Conservation (phyloP, 2,329 filamentous ascomycete species). For the Ascochyta clinopodiicola region DNA sequence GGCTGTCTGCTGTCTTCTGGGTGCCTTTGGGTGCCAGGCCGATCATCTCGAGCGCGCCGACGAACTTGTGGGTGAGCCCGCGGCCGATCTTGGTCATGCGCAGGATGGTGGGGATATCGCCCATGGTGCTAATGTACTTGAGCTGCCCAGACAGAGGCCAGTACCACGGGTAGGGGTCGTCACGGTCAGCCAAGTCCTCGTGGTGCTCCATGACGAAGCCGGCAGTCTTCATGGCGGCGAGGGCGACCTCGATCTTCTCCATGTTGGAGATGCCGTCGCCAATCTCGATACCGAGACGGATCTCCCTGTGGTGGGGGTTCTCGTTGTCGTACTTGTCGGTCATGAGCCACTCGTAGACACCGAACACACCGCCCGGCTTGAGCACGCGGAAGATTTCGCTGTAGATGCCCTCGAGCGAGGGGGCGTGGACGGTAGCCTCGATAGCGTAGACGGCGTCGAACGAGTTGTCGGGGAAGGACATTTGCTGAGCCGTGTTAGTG, state of each 20-base stretch:
- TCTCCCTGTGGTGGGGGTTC: slow-evolving; percentile 83
- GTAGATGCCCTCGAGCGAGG: slow-evolving; percentile 89
- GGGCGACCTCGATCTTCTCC: slow-evolving; percentile 82
- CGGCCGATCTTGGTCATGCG: slow-evolving; percentile 90
- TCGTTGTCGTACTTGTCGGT: slow-evolving; percentile 92
- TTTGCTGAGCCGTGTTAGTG: slow-evolving; percentile 66
- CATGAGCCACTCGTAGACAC: slow-evolving; percentile 99
- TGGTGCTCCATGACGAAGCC: slow-evolving; percentile 84
- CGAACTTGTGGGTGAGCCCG: slow-evolving; percentile 74
- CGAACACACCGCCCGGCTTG: slow-evolving; percentile 94
- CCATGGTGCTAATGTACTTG: slow-evolving; percentile 78
- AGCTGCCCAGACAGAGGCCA: slow-evolving; percentile 88
- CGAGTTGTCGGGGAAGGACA: slow-evolving; percentile 88
- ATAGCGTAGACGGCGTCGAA: slow-evolving; percentile 98
- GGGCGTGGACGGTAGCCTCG: slow-evolving; percentile 95
- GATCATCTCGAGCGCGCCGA: slow-evolving; percentile 77
- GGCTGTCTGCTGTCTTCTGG: slow-evolving; percentile 91
- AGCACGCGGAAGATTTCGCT: slow-evolving; percentile 92
- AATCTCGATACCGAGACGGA: slow-evolving; percentile 92
- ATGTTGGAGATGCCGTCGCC: slow-evolving; percentile 98
- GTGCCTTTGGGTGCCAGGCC: slow-evolving; percentile 81
- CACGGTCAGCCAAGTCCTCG: slow-evolving; percentile 83
- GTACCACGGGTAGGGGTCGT: slow-evolving; percentile 86
- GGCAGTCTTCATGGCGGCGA: slow-evolving; percentile 82
- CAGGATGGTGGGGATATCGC: slow-evolving; percentile 81